phyloP scores from a whole-genome alignment of 2,329 filamentous ascomycete genomes.

The Alternaria sp. region DNA sequence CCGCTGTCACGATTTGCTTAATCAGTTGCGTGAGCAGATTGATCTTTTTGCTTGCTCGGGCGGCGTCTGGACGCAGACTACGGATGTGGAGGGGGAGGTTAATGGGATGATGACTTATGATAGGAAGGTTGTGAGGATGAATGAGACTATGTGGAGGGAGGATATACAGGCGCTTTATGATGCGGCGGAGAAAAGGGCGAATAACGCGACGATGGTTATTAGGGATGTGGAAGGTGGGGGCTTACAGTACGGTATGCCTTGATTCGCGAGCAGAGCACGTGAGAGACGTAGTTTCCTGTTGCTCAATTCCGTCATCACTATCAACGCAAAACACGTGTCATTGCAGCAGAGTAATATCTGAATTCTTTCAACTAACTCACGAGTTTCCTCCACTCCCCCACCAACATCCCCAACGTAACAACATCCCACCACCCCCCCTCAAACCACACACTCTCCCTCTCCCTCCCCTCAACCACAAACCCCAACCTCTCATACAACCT shows the following conservation, averaged over 20 bases:
- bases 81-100: conserved; percentile 76
- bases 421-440: conserved; percentile 51
- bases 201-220: neutral
- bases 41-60: conserved; percentile 68
- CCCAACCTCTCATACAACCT: conserved; percentile 55
- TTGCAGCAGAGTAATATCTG: no score
- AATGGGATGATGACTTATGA: conserved; percentile 76
- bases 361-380: neutral
- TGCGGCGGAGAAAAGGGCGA: conserved; percentile 44
- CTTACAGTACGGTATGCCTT: neutral
- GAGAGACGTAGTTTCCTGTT: neutral
- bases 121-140: conserved; percentile 63
- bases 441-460: conserved; percentile 52
- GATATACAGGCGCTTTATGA: conserved; percentile 68
- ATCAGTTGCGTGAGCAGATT: conserved; percentile 57
- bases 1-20: conserved; percentile 61
- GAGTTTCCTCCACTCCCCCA: conserved; percentile 33
- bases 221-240: neutral
- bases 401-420: conserved; percentile 35
- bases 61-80: conserved; percentile 76
- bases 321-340: no score
- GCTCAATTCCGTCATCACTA: neutral
- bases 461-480: conserved; percentile 54
- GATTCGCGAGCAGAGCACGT: neutral
- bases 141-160: conserved; percentile 63